A percentile compares a stretch with the other conserved stretches of the same genome.
Evolutionary conservation across 208 protist genomes (phyloP).

Genomic region (Leishmania mexicana): DNA sequence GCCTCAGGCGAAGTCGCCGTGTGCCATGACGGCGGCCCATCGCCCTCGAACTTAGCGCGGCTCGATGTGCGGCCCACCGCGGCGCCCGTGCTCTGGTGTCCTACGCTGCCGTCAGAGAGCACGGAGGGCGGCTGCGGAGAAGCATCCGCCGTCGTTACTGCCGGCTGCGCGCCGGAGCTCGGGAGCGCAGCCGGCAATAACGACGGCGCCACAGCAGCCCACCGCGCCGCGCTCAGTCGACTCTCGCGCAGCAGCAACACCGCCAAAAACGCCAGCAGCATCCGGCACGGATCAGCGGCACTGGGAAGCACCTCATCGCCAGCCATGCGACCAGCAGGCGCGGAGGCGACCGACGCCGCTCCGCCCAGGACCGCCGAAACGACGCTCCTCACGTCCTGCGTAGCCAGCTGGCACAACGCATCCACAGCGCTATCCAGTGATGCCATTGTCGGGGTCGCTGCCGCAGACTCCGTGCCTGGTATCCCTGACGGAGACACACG

Average conservation of each 20-base stretch:
- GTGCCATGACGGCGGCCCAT: background rate
- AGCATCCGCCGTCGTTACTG: background rate
- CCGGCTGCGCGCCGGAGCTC: background rate
- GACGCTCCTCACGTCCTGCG: background rate
- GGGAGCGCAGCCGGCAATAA: too few species aligned
- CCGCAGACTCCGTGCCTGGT: background rate
- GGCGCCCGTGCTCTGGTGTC: background rate
- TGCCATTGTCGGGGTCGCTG: background rate
- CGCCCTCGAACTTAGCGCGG: background rate
- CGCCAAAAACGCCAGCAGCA: constrained; percentile 19
- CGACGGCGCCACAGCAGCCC: constrained; percentile 6
- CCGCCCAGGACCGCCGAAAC: background rate
- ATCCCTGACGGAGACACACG: background rate
- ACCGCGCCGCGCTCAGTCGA: constrained; percentile 25
- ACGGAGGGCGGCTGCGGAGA: background rate
- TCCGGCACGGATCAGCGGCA: constrained; percentile 4
- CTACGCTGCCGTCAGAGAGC: background rate
- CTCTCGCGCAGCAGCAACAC: constrained; percentile 33
- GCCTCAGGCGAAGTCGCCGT: background rate
- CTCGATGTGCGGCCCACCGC: background rate
- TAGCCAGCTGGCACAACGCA: constrained; percentile 1
- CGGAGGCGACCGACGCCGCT: background rate
- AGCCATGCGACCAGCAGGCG: background rate
- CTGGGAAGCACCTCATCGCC: background rate
- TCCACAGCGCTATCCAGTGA: constrained; percentile 1